phyloP scores from a whole-genome alignment of 1,284 basidiomycete species.

The Ceratobasidium sp. region DNA sequence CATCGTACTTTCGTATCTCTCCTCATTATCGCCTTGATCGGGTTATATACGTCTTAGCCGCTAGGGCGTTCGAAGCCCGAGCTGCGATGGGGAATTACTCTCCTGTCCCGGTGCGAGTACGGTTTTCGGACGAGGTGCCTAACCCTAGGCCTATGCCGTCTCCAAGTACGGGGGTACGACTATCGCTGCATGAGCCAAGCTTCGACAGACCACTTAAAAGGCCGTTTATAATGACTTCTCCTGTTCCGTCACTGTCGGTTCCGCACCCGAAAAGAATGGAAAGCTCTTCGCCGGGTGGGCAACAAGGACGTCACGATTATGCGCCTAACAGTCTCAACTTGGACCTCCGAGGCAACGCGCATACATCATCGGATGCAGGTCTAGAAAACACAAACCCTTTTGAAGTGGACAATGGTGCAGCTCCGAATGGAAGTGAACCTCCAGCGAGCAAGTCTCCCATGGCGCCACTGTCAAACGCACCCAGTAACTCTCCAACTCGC shows the following conservation, averaged over 20 bases:
- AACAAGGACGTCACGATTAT: not conserved
- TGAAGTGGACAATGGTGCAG: not conserved
- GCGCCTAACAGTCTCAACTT: slow-evolving; percentile 7
- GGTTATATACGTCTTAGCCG: slow-evolving; percentile 17
- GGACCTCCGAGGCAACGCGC: slow-evolving; percentile 8
- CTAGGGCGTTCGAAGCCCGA: slow-evolving; percentile 33
- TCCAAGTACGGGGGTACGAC: slow-evolving; percentile 10
- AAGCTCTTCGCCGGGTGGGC: not conserved
- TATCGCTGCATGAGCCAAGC: slow-evolving; percentile 3
- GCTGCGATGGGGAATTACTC: slow-evolving; percentile 18
- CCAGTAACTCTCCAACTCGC: slow-evolving; percentile 3
- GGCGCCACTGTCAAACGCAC: not conserved
- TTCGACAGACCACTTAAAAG: slow-evolving; percentile 22
- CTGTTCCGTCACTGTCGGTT: not conserved
- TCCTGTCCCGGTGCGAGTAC: slow-evolving; percentile 13
- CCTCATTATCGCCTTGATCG: slow-evolving; percentile 28
- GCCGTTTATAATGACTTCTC: slow-evolving; percentile 19
- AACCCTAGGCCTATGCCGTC: not conserved
- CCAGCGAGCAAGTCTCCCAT: slow-evolving; percentile 24
- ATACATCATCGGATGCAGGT: not conserved
- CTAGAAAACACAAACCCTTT: not conserved
- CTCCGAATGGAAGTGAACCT: no score
- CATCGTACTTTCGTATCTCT: slow-evolving; percentile 23
- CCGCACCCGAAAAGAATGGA: not conserved
- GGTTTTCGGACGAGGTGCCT: not conserved